Evolutionary conservation across 2,329 filamentous ascomycete species (phyloP).

Genomic region (Xylaria polymorpha): DNA sequence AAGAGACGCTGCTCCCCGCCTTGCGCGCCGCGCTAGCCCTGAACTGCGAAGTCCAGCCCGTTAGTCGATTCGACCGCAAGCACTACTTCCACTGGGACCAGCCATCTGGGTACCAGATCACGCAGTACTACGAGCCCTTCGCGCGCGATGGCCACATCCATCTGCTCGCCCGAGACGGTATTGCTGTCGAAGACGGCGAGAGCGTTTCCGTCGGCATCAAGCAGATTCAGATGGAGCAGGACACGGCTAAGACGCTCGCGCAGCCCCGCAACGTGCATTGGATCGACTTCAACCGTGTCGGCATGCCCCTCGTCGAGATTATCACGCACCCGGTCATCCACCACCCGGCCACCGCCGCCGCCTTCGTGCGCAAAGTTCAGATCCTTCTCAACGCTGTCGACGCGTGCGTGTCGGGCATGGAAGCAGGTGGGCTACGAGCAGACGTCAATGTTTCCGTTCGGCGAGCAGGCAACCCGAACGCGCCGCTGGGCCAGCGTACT

Average conservation of each 20-base stretch:
- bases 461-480: constrained; percentile 59
- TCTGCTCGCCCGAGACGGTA: constrained; percentile 80
- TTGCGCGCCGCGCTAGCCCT: constrained; percentile 87
- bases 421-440: constrained; percentile 87
- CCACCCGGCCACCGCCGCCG: constrained; percentile 85
- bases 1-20: constrained; percentile 86
- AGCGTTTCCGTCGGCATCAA: constrained; percentile 83
- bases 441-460: constrained; percentile 96
- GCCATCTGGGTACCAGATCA: constrained; percentile 95
- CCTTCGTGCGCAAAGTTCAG: constrained; percentile 90
- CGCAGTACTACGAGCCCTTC: constrained; percentile 87
- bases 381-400: constrained; percentile 81
- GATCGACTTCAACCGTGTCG: constrained; percentile 94
- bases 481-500: constrained; percentile 80
- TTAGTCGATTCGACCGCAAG: constrained; percentile 92
- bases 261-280: constrained; percentile 79
- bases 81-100: constrained; percentile 99
- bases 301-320: constrained; percentile 91
- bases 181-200: constrained; percentile 77
- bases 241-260: constrained; percentile 92
- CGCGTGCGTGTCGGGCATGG: constrained; percentile 91
- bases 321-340: constrained; percentile 93
- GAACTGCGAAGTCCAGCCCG: constrained; percentile 78
- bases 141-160: constrained; percentile 77
- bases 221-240: constrained; percentile 97